Percentiles rank a stretch among this genome's conserved stretches.
phyloP scores from a whole-genome alignment of 306 rosid species.

The Prinsepia uniflora region DNA sequence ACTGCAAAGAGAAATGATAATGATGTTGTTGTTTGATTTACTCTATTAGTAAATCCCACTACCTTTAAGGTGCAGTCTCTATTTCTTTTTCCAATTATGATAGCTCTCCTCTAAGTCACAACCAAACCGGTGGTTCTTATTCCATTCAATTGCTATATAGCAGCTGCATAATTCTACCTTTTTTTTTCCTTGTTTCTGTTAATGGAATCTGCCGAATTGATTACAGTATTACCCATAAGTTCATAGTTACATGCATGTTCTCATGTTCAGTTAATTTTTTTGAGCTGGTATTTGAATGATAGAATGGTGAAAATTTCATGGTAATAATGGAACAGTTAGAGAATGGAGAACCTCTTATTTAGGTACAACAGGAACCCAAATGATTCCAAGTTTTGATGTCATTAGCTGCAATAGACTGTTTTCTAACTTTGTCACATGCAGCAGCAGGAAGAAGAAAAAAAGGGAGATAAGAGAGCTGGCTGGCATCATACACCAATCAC shows the following conservation, averaged over 20 bases:
- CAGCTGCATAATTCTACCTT: not conserved
- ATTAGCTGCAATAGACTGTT: not conserved
- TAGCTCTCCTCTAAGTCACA: not conserved
- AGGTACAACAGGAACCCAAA: not conserved
- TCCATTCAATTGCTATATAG: not conserved
- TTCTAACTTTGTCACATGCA: not conserved
- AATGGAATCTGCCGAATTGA: not conserved
- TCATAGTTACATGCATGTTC: not conserved
- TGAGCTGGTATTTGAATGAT: not conserved
- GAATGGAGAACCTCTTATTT: not conserved
- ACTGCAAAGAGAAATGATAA: not conserved
- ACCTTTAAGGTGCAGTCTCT: not conserved
- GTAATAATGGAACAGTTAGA: not conserved
- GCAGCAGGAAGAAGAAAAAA: not conserved
- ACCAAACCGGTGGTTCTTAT: not conserved
- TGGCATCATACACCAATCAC: conserved; percentile 37
- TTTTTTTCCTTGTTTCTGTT: not conserved
- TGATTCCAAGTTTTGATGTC: not conserved
- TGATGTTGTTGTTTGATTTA: not conserved
- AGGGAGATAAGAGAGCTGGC: not conserved
- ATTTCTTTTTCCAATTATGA: not conserved
- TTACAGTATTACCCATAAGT: not conserved
- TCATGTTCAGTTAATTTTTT: too few relatives aligned
- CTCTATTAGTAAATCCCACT: not conserved
- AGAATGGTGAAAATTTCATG: not conserved